Evolutionary conservation across 768 basidiomycete species (phyloP), one percentile per base, ranked within the genome.

Genomic region (Exidia glandulosa): DNA sequence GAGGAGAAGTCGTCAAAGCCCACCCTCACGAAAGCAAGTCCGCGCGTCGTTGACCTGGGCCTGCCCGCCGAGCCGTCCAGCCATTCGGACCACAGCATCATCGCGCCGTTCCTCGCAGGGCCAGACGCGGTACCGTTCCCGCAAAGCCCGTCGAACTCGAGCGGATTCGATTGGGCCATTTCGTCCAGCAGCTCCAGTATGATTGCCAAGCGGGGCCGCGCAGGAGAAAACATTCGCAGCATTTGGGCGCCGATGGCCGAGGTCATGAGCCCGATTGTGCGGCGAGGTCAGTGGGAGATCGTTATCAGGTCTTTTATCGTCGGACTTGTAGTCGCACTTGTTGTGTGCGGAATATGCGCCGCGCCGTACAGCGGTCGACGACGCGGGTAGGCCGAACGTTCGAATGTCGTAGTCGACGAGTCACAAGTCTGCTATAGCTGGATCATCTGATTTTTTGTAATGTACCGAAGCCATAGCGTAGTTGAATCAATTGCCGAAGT

Each of bases 281-380:
- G 81, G 57, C 78, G 90, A n/a, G 87, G 82, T 2, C 90, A 92
- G 65, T 91, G 89, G 90, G 88, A 90, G 71, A 85, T 91, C 31
- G 86, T 90, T 32, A 73, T 87, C 30, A 75, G 86, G 36, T 85
- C 84, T 2, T 76, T 74, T 48, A 31, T 74, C 0, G 64, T 83
- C 10, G 81, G 81, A 0, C 71, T 81, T 27, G 30, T 85, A 14
- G 58, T 74, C 1, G 68, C 73, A 19, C 62, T 68, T 2, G 54
- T 64, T 3, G 58, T 75, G 25, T 54, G 50, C 50, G 50, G 50
- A 6, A 54, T 54, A 6, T 54, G 50, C 19, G 50, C 50, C 3
- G 50, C 50, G 25, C 50, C 50, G 25, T 54, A 29, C 27, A 4
- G 9, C 19, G 41, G 41, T 6, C 41, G 41, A 14, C 41, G 41